Evolutionary conservation across 495 filamentous ascomycete genomes (phyloP).

Genomic region (Xanthoparmelia taractica): DNA sequence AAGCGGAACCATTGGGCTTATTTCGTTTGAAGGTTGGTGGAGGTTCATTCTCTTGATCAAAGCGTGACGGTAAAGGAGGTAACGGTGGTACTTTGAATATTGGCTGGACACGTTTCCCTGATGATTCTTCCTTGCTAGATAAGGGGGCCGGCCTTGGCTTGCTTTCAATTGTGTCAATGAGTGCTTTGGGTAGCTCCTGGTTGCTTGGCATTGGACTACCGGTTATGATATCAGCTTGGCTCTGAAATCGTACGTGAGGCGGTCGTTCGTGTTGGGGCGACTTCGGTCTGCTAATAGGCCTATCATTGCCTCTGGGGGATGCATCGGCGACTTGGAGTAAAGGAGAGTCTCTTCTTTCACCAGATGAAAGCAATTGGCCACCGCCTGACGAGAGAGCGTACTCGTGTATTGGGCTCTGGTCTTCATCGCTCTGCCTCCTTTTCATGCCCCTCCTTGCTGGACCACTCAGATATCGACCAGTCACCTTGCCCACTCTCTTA

Average conservation of each 20-base stretch:
- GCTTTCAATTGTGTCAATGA: constrained; percentile 23
- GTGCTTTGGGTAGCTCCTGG: constrained; percentile 26
- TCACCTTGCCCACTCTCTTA: constrained; percentile 63
- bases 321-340: not conserved
- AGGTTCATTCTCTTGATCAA: constrained; percentile 77
- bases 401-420: constrained; percentile 36
- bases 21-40: constrained; percentile 67
- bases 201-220: constrained; percentile 30
- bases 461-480: constrained; percentile 65
- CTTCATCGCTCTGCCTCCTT: constrained; percentile 67
- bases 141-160: constrained; percentile 11
- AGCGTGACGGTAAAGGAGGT: constrained; percentile 48
- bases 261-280: constrained; percentile 28
- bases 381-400: constrained; percentile 19
- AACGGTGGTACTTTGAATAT: constrained; percentile 60
- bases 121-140: constrained; percentile 28
- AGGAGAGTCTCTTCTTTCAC: constrained; percentile 2
- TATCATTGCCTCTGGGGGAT: constrained; percentile 9
- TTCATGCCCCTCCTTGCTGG: constrained; percentile 63
- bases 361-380: constrained; percentile 6
- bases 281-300: constrained; percentile 9
- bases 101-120: constrained; percentile 40
- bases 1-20: constrained; percentile 49
- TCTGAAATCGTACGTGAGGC: constrained; percentile 30
- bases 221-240: constrained; percentile 35